Evolutionary conservation across 371 early-diverging fungal species (phyloP), one percentile per base, ranked within the genome.

Genomic region (Fennellomyces sp.): DNA sequence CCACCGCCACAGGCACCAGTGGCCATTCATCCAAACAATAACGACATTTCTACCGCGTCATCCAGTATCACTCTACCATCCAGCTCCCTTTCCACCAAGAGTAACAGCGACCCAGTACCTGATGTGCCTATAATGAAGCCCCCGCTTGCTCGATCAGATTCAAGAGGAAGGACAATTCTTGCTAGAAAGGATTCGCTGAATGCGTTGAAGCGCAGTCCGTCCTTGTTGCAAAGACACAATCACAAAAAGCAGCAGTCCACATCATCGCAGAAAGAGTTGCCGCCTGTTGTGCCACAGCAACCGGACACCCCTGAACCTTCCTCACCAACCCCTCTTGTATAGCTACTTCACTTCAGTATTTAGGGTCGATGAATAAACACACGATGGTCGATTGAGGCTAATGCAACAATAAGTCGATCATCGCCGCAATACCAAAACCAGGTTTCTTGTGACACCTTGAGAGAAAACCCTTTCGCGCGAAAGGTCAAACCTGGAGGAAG

Each of bases 101-200:
- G 52, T 28, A 8, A 36, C 36, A 15, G 10, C 36, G 36, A 36
- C 36, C 36, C n/a, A n/a, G n/a, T n/a, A n/a, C n/a, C n/a, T n/a
- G n/a, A n/a, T n/a, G n/a, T n/a, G n/a, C n/a, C n/a, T n/a, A n/a
- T n/a, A n/a, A n/a, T n/a, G n/a, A n/a, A n/a, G n/a, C n/a, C n/a
- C n/a, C 45, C 27, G 23, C 2, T 52, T 21, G 31, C n/a, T 5
- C 41, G 31, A 38, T 27, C 58, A 33, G 49, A 41, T 30, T 35
- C 58, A 8, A 11, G 45, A 58, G 49, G 45, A 29, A 49, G 33
- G 11, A 52, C 19, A 21, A 29, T 52, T 31, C 52, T 52, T 31
- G 52, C 52, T 17, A 17, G 52, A 33, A 52, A 52, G 15, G 52
- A 52, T 52, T 52, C 52, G 15, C 23, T 52, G 25, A 30, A 52